A percentile compares a stretch with the other conserved stretches of the same genome.
Conservation (phyloP, 1,284 basidiomycete species). For the Exobasidium cylindrosporum region DNA sequence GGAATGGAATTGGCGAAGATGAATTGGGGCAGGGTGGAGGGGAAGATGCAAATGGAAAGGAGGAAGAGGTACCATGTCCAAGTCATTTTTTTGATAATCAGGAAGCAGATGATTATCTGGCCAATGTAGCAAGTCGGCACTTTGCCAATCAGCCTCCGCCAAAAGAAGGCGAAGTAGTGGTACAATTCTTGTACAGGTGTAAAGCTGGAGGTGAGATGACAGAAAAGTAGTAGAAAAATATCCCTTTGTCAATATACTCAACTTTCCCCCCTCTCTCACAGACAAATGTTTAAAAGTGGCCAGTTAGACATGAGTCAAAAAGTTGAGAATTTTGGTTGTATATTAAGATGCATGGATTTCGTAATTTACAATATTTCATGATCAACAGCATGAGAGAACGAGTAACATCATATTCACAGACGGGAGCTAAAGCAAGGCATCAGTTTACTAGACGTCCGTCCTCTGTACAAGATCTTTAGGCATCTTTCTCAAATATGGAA, state of each 20-base stretch:
- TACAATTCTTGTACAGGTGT: conserved; percentile 46
- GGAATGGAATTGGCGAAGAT: conserved; percentile 12
- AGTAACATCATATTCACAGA: too few species aligned
- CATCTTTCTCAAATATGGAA: too few species aligned
- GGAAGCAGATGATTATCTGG: conserved; percentile 36
- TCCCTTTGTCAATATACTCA: too few species aligned
- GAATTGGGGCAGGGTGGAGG: conserved; percentile 16
- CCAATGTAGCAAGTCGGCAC: conserved; percentile 36
- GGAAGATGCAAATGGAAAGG: conserved; percentile 9
- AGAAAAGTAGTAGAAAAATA: background rate
- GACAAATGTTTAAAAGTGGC: conserved; percentile 6
- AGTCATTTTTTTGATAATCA: conserved; percentile 42
- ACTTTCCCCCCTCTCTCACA: background rate
- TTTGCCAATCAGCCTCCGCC: conserved; percentile 40
- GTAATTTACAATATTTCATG: too few species aligned
- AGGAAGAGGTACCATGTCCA: conserved; percentile 34
- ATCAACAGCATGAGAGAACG: too few species aligned
- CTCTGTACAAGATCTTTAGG: too few species aligned
- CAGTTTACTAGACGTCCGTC: too few species aligned
- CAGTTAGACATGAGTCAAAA: too few species aligned
- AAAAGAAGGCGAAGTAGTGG: conserved; percentile 48
- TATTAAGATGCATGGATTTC: too few species aligned
- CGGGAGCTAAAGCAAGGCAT: too few species aligned
- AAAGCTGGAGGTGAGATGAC: conserved; percentile 34
- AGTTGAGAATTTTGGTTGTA: too few species aligned